Base-by-base conservation (phyloP, 495 filamentous ascomycete genomes). In the Neurospora intermedia region DNA sequence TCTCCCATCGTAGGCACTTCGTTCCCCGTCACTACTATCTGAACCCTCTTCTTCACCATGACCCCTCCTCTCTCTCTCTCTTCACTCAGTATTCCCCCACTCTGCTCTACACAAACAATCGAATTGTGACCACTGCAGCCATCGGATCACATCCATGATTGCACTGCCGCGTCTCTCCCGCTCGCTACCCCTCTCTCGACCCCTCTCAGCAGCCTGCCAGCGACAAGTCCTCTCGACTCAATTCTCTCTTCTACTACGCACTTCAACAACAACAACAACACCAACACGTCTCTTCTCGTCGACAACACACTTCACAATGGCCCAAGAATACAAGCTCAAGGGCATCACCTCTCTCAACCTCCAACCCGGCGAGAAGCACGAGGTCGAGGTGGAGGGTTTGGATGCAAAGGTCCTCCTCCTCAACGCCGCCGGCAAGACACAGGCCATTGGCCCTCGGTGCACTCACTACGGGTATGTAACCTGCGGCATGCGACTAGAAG, bases 371-470 rank as follows among this genome's bases (percentile, higher is more conserved):
- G 91, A 97, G 70, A 99, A 97, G 84, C 84, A 90, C 72, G 94
- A 98, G 83, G 91, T 87, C 11, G 94, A 97, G 76, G 90, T 99
- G 0, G 94, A 98, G 75, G 96, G 95, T 0, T 84, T 99, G 48
- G 91, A 89, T 20, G 93, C 88, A 40, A 98, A 98, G 81, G 90
- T 98, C 0, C 84, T 99, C 11, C 84, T 99, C 11, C 83, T 95
- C 70, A 95, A 94, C 75, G 83, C 91, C 20, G 90, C 88, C 66
- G 90, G 90, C 73, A 86, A 91, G 73, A 84, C 93, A 42, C 89
- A 94, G 78, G 96, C 94, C 27, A 78, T 94, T 73, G 93, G 91
- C 43, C 83, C 93, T n/a, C 93, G 90, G 69, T 99, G 96, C 82
- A 97, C 96, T 9, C 96, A 98, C 87, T 97, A 95, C 80, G 94